A percentile compares a stretch with the other conserved stretches of the same genome.
Evolutionary conservation across 768 basidiomycete species (phyloP).

Genomic region (Hericium rajendrae): DNA sequence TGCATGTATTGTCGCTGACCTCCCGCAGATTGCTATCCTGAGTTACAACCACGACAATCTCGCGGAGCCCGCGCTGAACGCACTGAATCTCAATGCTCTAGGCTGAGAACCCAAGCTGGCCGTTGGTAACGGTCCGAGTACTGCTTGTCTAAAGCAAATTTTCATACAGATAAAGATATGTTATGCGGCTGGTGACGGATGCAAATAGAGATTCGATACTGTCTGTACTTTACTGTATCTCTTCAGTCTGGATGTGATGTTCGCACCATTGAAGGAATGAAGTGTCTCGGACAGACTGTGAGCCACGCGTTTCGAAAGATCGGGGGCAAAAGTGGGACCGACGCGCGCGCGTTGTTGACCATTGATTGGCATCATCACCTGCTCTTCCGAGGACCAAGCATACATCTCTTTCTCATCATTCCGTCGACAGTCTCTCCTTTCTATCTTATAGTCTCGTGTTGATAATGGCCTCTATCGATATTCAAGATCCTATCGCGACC

Average conservation of each 20-base stretch:
- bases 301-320: not conserved
- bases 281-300: too few species aligned
- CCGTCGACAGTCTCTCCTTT: not conserved
- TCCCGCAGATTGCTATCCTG: slow-evolving; percentile 57
- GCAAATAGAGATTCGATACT: too few species aligned
- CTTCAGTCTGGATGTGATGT: too few species aligned
- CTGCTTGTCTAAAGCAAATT: too few species aligned
- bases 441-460: not conserved
- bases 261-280: too few species aligned
- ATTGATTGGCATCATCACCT: slow-evolving; percentile 5
- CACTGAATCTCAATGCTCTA: slow-evolving; percentile 44
- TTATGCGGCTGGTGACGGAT: too few species aligned
- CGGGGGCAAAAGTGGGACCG: not conserved
- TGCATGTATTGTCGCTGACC: not conserved
- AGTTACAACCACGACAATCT: slow-evolving; percentile 79
- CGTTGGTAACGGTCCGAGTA: too few species aligned
- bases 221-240: too few species aligned
- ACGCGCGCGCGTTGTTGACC: slow-evolving; percentile 8
- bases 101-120: too few species aligned
- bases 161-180: too few species aligned
- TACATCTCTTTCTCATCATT: not conserved
- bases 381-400: not conserved
- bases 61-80: slow-evolving; percentile 68
- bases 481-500: slow-evolving; percentile 13
- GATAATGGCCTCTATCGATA: slow-evolving; percentile 29